Percentiles rank a stretch among this genome's conserved stretches.
These are phyloP conservation scores for Monilinia fructigena DNA, from an alignment of 2,329 filamentous ascomycete genomes.

Conservation along the genomic window DNA sequence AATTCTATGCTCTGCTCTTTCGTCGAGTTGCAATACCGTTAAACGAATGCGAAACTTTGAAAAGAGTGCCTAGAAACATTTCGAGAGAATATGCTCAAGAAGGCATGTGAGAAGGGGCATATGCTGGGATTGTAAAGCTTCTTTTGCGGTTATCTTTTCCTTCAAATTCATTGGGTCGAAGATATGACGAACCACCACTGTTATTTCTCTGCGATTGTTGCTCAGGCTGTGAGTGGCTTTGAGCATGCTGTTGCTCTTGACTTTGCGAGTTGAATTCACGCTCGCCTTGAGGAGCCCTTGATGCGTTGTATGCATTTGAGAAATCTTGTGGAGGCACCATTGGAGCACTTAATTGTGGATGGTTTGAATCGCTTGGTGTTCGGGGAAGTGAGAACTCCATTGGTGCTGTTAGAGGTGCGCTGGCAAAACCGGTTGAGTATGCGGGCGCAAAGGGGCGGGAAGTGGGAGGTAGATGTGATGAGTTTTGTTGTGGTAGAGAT, in stretches of 20 bases:
- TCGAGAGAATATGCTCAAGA: constrained; percentile 1
- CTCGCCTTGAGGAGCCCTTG: constrained; percentile 30
- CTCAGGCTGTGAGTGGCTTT: constrained; percentile 27
- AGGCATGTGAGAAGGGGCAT: constrained; percentile 18
- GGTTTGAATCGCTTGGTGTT: constrained; percentile 43
- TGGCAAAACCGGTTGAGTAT: constrained; percentile 52
- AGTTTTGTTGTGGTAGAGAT: constrained; percentile 39
- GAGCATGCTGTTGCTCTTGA: constrained; percentile 32
- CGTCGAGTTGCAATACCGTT: constrained; percentile 3
- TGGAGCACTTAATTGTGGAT: constrained; percentile 54
- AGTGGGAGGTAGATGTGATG: constrained; percentile 30
- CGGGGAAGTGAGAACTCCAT: constrained; percentile 52
- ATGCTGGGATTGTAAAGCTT: constrained; percentile 36
- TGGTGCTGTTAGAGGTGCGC: constrained; percentile 54
- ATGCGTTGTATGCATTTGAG: constrained; percentile 35
- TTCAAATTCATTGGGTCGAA: constrained; percentile 34
- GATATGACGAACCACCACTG: constrained; percentile 33
- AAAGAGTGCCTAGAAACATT: background rate
- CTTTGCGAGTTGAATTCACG: constrained; percentile 28
- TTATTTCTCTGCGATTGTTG: constrained; percentile 26
- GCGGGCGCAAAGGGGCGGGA: constrained; percentile 43
- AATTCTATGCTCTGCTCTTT: constrained; percentile 12
- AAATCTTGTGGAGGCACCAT: constrained; percentile 55
- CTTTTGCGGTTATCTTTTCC: constrained; percentile 37
- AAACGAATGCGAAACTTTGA: background rate